Base-by-base conservation (phyloP, 208 protist species). In the Wallacemonas sp. region DNA sequence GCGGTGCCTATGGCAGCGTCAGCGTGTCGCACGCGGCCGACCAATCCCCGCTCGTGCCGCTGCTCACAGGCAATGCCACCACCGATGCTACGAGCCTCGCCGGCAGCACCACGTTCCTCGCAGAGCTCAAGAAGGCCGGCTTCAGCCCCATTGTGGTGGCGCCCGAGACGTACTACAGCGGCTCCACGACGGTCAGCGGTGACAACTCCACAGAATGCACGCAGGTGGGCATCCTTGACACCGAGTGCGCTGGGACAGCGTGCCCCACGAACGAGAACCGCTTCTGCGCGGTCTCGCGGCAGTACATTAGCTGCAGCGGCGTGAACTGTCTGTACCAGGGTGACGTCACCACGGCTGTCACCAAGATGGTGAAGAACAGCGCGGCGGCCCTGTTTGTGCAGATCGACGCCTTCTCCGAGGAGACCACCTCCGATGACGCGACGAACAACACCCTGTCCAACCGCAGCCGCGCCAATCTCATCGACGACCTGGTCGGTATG, bases 311-410 rank as follows among this genome's bases (percentile, higher is more conserved):
- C 15, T 87, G 84, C 60, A 63, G 79, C 27, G 69, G 72, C 42
- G 64, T 59, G 56, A 62, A 72, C 21, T 66, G 88, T 60, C 56
- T 91, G 11, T 88, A 82, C 62, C 17, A 65, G 12, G 66, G 84
- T 36, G 76, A 91, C 31, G 46, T 90, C 6, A n/a, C 81, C 5
- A 34, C 46, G 3, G 75, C 62, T 14, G 82, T 90, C 47, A 27
- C 36, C 8, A 67, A 75, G 39, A 63, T 72, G 33, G n/a, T 84
- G 28, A 72, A 71, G 28, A 24, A 66, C 19, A 68, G 75, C 6
- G 83, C 68, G 0, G 80, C 91, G 65, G 56, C 78, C 27, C n/a
- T 91, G 30, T 90, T 88, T 62, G 70, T 86, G 19, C 82, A 94
- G 60, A 4, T 77, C n/a, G 54, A 72, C 53, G 19, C 31, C 38